Percentiles rank a stretch among this genome's conserved stretches.
These are phyloP conservation scores for Tetrapisispora arboricola DNA, from an alignment of 805 yeast species.

Conservation along the genomic window DNA sequence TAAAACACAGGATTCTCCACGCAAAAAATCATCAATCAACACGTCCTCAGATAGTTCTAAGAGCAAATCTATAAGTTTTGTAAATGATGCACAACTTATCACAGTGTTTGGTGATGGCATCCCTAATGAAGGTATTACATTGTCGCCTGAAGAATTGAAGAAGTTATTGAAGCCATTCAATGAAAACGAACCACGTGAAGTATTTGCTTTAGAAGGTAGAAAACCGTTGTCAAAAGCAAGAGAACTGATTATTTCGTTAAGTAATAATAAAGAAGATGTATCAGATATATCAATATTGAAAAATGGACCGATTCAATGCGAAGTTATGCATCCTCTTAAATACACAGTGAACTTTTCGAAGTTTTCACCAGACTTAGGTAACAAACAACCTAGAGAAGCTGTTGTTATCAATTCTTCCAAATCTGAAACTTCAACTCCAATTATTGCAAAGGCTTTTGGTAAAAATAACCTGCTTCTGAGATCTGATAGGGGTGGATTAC, in stretches of 20 bases:
- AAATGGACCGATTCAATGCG: constrained; percentile 24
- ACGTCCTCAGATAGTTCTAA: constrained; percentile 5
- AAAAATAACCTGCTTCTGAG: constrained; percentile 22
- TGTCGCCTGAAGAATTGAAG: constrained; percentile 23
- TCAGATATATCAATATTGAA: constrained; percentile 23
- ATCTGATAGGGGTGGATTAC: constrained; percentile 29
- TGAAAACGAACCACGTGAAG: constrained; percentile 28
- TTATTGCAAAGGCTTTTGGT: constrained; percentile 28
- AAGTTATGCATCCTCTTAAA: constrained; percentile 15
- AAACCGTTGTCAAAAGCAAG: constrained; percentile 10
- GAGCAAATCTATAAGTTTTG: constrained; percentile 14
- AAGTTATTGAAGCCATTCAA: constrained; percentile 26
- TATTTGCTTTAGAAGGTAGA: constrained; percentile 12
- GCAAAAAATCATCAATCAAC: constrained; percentile 1
- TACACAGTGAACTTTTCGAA: constrained; percentile 20
- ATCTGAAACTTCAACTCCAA: constrained; percentile 10
- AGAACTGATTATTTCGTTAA: constrained; percentile 11
- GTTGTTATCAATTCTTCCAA: constrained; percentile 8
- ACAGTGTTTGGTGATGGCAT: constrained; percentile 28
- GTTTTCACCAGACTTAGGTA: constrained; percentile 18
- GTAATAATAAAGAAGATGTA: constrained; percentile 6
- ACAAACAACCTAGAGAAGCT: constrained; percentile 23
- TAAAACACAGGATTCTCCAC: neutral
- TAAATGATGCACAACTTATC: constrained; percentile 18
- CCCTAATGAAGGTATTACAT: constrained; percentile 21